A percentile compares a stretch with the other conserved stretches of the same genome.
phyloP scores from a whole-genome alignment of 352 stramenopile genomes.

The Globisporangium cylindrosporum region DNA sequence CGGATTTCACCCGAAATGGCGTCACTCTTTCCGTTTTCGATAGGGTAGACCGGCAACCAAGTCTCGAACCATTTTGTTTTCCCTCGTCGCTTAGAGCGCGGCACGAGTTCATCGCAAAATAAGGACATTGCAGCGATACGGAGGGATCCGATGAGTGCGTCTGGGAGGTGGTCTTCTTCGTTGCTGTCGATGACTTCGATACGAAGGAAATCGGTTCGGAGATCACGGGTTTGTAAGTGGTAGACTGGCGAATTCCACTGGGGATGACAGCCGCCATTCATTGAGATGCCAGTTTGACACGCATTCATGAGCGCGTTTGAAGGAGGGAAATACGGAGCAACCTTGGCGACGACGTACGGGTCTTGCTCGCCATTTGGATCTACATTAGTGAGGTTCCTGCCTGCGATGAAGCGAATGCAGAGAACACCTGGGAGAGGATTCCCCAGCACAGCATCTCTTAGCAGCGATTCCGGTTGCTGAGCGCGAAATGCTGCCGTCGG shows the following conservation, averaged over 20 bases:
- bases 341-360: constrained; percentile 35
- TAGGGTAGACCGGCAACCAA: constrained; percentile 41
- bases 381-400: constrained; percentile 43
- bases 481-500: neutral
- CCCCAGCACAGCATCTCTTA: neutral
- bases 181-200: constrained; percentile 53
- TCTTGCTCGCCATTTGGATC: constrained; percentile 52
- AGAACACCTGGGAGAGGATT: constrained; percentile 26
- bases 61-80: constrained; percentile 41
- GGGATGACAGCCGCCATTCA: constrained; percentile 49
- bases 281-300: constrained; percentile 41
- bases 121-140: constrained; percentile 30
- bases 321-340: constrained; percentile 19
- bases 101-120: constrained; percentile 20
- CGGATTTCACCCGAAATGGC: constrained; percentile 34
- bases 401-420: constrained; percentile 40
- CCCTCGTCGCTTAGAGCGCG: neutral
- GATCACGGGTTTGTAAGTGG: constrained; percentile 26
- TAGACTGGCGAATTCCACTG: constrained; percentile 48
- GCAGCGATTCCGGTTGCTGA: neutral
- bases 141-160: constrained; percentile 37
- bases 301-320: constrained; percentile 3
- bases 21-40: constrained; percentile 2
- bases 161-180: constrained; percentile 50
- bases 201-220: constrained; percentile 32